Percentiles rank a stretch among this genome's conserved stretches.
phyloP scores from a whole-genome alignment of 345 rosid species.

The Bretschneidera sinensis region DNA sequence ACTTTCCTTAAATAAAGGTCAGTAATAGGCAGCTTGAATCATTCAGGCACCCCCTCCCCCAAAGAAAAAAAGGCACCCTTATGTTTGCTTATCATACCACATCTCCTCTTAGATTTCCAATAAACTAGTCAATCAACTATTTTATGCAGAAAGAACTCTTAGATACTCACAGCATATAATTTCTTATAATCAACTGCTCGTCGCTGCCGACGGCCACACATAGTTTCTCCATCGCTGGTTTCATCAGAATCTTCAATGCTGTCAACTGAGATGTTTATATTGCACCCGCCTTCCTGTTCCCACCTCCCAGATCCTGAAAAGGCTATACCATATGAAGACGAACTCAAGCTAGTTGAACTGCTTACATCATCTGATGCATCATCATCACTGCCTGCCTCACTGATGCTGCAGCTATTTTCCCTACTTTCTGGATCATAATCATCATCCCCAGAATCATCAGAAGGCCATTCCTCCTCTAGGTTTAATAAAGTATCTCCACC shows the following conservation, averaged over 20 bases:
- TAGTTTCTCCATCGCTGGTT: constrained; percentile 56
- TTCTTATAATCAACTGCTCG: constrained; percentile 80
- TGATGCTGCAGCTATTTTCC: constrained; percentile 37
- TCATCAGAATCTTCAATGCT: constrained; percentile 50
- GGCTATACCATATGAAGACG: constrained; percentile 65
- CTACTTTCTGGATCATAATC: constrained; percentile 81
- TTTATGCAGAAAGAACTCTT: neutral
- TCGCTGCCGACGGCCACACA: constrained; percentile 71
- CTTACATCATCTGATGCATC: constrained; percentile 38
- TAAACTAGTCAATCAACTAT: neutral
- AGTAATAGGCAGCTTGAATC: neutral
- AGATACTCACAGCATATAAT: constrained; percentile 70
- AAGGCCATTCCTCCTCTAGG: constrained; percentile 86
- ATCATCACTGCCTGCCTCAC: constrained; percentile 45
- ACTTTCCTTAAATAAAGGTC: neutral
- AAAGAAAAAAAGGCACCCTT: neutral
- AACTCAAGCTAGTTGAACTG: constrained; percentile 71
- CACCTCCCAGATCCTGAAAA: constrained; percentile 43
- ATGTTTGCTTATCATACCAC: neutral
- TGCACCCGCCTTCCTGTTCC: constrained; percentile 23
- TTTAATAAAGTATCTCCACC: constrained; percentile 48
- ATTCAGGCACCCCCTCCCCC: neutral
- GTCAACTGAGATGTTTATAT: constrained; percentile 28
- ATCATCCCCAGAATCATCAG: constrained; percentile 91
- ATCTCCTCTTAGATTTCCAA: neutral